These are phyloP conservation scores for Lomentospora prolificans DNA, from an alignment of 2,329 filamentous ascomycete species.

Conservation along the genomic window DNA sequence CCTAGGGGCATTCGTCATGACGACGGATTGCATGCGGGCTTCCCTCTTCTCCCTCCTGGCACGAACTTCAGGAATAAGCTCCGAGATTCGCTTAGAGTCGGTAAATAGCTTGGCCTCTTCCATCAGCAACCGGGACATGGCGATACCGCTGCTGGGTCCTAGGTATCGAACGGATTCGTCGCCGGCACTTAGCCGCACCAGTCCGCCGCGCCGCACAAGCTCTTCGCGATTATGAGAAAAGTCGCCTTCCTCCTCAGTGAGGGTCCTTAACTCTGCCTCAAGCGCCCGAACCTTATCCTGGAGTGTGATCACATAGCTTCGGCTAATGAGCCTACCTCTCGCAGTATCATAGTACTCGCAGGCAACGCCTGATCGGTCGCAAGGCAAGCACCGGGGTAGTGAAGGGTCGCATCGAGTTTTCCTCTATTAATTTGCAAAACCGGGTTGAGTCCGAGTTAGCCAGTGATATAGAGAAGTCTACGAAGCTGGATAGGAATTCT, in stretches of 20 bases:
- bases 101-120: constrained; percentile 92
- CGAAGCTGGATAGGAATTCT: neutral
- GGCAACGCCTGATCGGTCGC: constrained; percentile 78
- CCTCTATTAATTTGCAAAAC: constrained; percentile 43
- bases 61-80: constrained; percentile 71
- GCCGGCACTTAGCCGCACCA: constrained; percentile 73
- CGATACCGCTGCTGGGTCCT: constrained; percentile 88
- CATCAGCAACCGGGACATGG: constrained; percentile 91
- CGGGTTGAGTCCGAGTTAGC: constrained; percentile 1
- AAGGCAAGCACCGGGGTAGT: constrained; percentile 82
- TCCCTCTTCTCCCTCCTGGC: constrained; percentile 35
- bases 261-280: constrained; percentile 69
- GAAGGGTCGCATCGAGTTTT: constrained; percentile 95
- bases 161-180: constrained; percentile 84
- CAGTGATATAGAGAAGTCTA: neutral
- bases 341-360: constrained; percentile 95
- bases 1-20: constrained; percentile 43
- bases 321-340: constrained; percentile 75
- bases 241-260: constrained; percentile 66
- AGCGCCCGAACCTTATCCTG: constrained; percentile 77
- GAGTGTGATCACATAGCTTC: constrained; percentile 85
- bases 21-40: constrained; percentile 48
- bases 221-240: constrained; percentile 66
- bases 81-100: constrained; percentile 80
- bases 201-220: constrained; percentile 75